Base-by-base conservation (phyloP, 2,329 filamentous ascomycete genomes). In the Thielaviopsis musarum region DNA sequence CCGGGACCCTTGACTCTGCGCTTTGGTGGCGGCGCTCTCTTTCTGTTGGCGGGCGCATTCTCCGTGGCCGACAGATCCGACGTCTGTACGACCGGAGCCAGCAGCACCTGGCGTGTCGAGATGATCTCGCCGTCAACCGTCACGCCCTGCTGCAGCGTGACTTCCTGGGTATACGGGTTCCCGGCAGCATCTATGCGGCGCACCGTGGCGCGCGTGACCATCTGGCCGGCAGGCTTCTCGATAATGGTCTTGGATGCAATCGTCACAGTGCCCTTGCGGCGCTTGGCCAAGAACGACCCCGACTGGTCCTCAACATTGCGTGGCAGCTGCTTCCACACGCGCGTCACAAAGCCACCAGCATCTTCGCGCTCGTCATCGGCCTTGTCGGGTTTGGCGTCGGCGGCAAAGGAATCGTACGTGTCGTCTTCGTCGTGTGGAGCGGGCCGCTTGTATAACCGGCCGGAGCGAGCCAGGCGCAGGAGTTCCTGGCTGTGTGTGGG, bases 161-260 rank as follows among this genome's bases (percentile, higher is more conserved):
- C 83, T 66, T 94, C 88, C 69, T 93, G 89, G 1, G 91, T 84
- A 62, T 87, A 88, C 10, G 88, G 79, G 65, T 91, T 91, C 24
- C 91, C 91, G 0, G 82, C 81, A 4, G 85, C 83, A 67, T 95
- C 88, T 12, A 85, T 74, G 64, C 85, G 83, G 65, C 87, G 82
- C 58, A 96, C 87, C 22, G 86, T 93, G 0, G 87, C 88, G 66
- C 86, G 86, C 7, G 87, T 84, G 66, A 93, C 72, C 5, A 76
- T 87, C 3, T 81, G 77, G 2, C 75, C 76, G 17, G 72, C 66
- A 2, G 67, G 63, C 59, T 69, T 72, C 10, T 74, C 71, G n/a
- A 73, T 70, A 56, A 78, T 69, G 3, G 77, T 73, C 67, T 74
- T 76, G 45, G 78, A 77, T 5, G 78, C 74, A 41, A 81, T 72